Evolutionary conservation across 768 basidiomycete genomes (phyloP).

Genomic region (Leucocoprinus birnbaumii): DNA sequence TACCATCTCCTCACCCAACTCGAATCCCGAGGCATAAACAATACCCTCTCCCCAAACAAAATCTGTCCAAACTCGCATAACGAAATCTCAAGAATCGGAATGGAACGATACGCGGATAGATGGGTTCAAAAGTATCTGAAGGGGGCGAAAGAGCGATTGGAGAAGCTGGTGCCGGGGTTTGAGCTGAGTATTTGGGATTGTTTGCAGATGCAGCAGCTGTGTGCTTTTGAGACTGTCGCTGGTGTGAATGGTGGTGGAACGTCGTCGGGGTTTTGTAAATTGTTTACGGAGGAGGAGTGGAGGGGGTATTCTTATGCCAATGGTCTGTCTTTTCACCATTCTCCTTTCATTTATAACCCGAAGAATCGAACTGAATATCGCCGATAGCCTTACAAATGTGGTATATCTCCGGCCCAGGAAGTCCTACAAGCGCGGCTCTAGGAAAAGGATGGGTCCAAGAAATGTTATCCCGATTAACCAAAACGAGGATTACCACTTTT

Average conservation of each 20-base stretch:
- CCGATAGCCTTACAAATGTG: conserved; percentile 50
- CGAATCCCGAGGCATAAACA: conserved; percentile 56
- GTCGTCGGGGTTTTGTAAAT: conserved; percentile 72
- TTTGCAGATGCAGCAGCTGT: conserved; percentile 63
- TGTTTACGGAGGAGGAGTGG: conserved; percentile 85
- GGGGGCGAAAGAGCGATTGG: conserved; percentile 51
- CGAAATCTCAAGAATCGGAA: conserved; percentile 41
- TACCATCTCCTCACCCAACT: conserved; percentile 63
- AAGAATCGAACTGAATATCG: background rate
- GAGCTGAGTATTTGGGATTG: conserved; percentile 48
- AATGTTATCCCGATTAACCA: conserved; percentile 65
- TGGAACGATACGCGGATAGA: conserved; percentile 34
- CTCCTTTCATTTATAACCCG: background rate
- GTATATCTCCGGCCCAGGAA: conserved; percentile 70
- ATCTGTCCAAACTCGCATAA: conserved; percentile 57
- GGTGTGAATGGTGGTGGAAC: too few species aligned
- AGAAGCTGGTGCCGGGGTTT: conserved; percentile 46
- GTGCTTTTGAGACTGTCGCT: conserved; percentile 81
- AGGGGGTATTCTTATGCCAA: conserved; percentile 69
- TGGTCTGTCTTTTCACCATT: conserved; percentile 18
- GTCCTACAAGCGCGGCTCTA: conserved; percentile 56
- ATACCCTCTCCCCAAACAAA: conserved; percentile 68
- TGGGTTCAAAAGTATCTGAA: conserved; percentile 65
- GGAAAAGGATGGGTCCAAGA: conserved; percentile 73
- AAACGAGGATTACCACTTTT: conserved; percentile 45